phyloP scores from a whole-genome alignment of 495 filamentous ascomycete genomes.

The Annulohypoxylon moriforme region DNA sequence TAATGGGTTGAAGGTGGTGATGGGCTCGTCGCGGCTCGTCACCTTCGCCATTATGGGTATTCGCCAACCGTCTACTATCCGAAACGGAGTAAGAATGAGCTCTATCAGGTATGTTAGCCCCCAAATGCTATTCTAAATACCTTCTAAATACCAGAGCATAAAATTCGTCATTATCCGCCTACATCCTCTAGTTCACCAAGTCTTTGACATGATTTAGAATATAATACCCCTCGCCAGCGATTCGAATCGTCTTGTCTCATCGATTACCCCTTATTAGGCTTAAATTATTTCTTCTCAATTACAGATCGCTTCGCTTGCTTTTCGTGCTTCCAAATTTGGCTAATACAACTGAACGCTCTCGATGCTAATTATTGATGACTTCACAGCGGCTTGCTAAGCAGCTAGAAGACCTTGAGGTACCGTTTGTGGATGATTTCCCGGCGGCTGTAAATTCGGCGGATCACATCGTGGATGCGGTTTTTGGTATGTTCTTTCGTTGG shows the following conservation, averaged over 20 bases:
- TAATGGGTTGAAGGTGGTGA: conserved; percentile 75
- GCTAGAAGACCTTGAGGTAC: conserved; percentile 81
- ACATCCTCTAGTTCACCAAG: background rate
- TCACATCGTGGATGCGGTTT: conserved; percentile 93
- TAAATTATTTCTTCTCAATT: conserved; percentile 2
- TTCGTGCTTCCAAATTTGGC: conserved; percentile 12
- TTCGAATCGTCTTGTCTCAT: conserved; percentile 1
- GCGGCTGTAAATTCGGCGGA: conserved; percentile 72
- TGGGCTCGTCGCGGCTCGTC: conserved; percentile 92
- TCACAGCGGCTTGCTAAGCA: conserved; percentile 83
- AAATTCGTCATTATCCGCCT: background rate
- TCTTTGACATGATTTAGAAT: conserved; percentile 5
- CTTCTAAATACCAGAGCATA: conserved; percentile 1
- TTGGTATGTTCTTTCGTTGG: conserved; percentile 65
- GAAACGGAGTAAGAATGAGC: conserved; percentile 86
- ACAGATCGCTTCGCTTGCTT: conserved; percentile 27
- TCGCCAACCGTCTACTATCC: conserved; percentile 92
- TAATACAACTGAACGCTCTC: background rate
- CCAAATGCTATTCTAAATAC: conserved; percentile 5
- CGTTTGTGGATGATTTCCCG: conserved; percentile 85
- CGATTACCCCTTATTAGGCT: background rate
- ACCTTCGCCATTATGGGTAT: conserved; percentile 95
- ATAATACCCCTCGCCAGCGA: background rate
- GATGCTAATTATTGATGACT: conserved; percentile 18
- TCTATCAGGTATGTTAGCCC: conserved; percentile 75